Conservation (phyloP, 2,329 filamentous ascomycete species). For the Orbilia oligospora region DNA sequence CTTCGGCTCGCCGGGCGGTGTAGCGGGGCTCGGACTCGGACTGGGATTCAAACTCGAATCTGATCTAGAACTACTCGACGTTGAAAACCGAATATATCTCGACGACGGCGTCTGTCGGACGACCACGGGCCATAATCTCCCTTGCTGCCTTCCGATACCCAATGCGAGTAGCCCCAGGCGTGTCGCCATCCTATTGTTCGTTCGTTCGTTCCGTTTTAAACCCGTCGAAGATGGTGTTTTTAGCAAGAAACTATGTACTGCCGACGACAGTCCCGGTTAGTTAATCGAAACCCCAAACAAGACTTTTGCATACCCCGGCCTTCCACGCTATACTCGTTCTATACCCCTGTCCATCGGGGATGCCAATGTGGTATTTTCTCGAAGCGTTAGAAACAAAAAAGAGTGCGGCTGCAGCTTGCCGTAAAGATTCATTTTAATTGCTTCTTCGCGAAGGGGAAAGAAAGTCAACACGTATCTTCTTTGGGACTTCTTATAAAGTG, state of each 20-base stretch:
- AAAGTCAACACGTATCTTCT: constrained; percentile 61
- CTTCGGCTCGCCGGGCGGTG: constrained; percentile 23
- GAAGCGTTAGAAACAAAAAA: constrained; percentile 2
- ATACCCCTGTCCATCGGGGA: constrained; percentile 14
- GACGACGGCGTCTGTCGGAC: constrained; percentile 7
- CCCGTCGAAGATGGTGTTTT: background rate
- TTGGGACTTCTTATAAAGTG: constrained; percentile 28
- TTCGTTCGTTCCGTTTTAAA: background rate
- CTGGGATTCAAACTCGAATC: background rate
- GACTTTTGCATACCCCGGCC: background rate
- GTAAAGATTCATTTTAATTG: constrained; percentile 7
- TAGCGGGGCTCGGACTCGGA: constrained; percentile 27
- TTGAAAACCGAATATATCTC: constrained; percentile 31
- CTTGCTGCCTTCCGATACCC: constrained; percentile 19
- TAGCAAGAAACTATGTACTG: too few relatives aligned
- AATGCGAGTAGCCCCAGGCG: constrained; percentile 44
- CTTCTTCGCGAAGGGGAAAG: constrained; percentile 34
- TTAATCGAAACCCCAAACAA: background rate
- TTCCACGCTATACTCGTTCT: constrained; percentile 14
- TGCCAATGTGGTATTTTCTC: background rate
- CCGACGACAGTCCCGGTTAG: background rate
- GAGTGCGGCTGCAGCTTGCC: constrained; percentile 18
- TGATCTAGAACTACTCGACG: background rate
- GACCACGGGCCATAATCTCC: constrained; percentile 3
- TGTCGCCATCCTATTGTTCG: constrained; percentile 43